Base-by-base conservation (phyloP, 768 basidiomycete genomes). In the Leccinum incarnatum region DNA sequence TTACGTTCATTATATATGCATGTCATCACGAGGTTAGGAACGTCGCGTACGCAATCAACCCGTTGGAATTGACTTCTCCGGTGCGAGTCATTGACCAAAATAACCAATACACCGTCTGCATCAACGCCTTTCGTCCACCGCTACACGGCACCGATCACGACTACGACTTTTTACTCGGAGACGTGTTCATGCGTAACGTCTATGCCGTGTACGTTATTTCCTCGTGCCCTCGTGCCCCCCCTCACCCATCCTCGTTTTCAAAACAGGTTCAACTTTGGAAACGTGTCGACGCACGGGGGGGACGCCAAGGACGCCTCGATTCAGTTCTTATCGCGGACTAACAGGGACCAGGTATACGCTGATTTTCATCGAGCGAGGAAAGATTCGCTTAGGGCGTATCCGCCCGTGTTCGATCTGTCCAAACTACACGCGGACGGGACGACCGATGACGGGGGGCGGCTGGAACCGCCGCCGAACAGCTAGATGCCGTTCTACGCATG, bases 151-250 rank as follows among this genome's bases (percentile, higher is more conserved):
- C 45, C 3, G 57, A 56, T 25, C 58, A 21, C 52, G 78, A 70
- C 14, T 68, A 75, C 29, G 79, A 81, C 25, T 72, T 72, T n/a
- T 51, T 77, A 2, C 72, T 80, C 42, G 79, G 79, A 2, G 77
- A 77, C 58, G 69, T 76, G 4, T 79, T 79, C 66, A 72, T 81
- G 63, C 76, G 79, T 34, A 80, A 81, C 54, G 76, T 78, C 25
- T 80, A 80, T 55, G 68, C 75, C 1, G 74, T 78, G 78, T 79
- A 67, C 5, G 77, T 5, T 32, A 11, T 21, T 11, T 3, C 21
- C 27, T 27, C 27, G 27, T 1, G 7, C 27, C 27, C 27, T 11
- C 9, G 1, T 6, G 1, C 25, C 25, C 56, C 8, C 25, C 30
- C 25, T 27, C 30, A 5, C 19, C 37, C 8, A 14, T n/a, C 9